Conservation (phyloP, 2,329 filamentous ascomycete genomes). For the Apiospora pterosperma region DNA sequence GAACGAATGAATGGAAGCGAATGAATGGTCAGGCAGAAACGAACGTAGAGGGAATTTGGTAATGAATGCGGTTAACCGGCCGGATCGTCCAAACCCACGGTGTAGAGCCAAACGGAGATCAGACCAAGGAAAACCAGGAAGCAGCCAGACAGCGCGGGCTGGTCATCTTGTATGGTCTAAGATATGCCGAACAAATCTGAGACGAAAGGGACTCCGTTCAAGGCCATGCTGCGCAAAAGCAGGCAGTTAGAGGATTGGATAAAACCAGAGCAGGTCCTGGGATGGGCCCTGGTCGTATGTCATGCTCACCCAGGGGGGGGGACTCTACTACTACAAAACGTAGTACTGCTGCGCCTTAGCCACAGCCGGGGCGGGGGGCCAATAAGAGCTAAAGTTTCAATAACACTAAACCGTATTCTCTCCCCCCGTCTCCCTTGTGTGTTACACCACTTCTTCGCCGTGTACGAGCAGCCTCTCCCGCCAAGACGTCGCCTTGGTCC, state of each 20-base stretch:
- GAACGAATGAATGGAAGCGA: background rate
- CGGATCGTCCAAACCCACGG: background rate
- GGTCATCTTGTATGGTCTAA: background rate
- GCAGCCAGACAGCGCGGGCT: background rate
- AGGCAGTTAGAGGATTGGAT: background rate
- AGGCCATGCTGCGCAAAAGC: background rate
- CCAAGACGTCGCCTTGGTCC: background rate
- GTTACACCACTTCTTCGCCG: background rate
- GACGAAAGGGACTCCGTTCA: background rate
- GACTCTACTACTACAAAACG: too few species aligned
- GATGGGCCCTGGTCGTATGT: background rate
- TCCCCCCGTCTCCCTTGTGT: background rate
- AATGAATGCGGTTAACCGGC: background rate
- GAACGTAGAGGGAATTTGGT: background rate
- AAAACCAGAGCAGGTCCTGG: background rate
- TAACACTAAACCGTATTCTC: background rate
- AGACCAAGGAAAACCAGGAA: background rate
- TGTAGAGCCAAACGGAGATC: slow-evolving; percentile 1
- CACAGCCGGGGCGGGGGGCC: background rate
- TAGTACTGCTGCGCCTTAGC: background rate
- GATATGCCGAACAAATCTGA: background rate
- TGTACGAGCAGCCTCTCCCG: background rate
- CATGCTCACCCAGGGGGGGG: background rate
- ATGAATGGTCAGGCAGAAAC: slow-evolving; percentile 1
- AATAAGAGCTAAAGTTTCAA: background rate